Base-by-base conservation (phyloP, 2,329 filamentous ascomycete species). In the Emericellopsis cladophorae region DNA sequence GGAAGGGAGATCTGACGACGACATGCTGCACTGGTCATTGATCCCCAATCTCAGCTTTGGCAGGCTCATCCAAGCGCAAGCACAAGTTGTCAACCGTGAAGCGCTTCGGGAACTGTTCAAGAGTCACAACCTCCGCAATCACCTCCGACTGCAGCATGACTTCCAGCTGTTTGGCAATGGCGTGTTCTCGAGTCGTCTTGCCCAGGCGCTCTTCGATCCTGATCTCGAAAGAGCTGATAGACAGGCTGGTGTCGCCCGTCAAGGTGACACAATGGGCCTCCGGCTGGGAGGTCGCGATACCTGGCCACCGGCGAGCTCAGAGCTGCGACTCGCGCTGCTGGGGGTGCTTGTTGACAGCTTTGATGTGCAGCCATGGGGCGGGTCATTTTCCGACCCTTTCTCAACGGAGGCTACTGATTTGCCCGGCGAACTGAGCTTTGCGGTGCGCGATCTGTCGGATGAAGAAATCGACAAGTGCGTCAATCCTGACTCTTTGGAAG, bases 231-330 rank as follows among this genome's bases (percentile, higher is more conserved):
- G 81, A 22, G 83, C 87, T 4, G 86, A 94, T 54, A 72, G 83
- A 35, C 75, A 76, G 39, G 65, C 74, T 15, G 85, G 86, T 4
- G 68, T 81, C 26, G 76, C 84, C 36, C 73, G 79, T 8, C 75
- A 75, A 36, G 81, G 84, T 38, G 74, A 79, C 43, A 65, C 76
- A 12, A 90, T 94, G 69, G 90, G 92, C 1, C 68, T 96, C 33
- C 81, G 88, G 33, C 67, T 96, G 1, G 84, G 84, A n/a, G 77
- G 76, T 2, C 76, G 87, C 51, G 79, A 85, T 42, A 85, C 72
- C 26, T 96, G 92, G 92, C 92, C 92, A 22, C 92, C 92, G 5
- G 88, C 88, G 21, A 93, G 85, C 57, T 95, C 89, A 1, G 92
- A 96, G 57, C 65, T 98, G n/a, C 78, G 88, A 9, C 69, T 96